Evolutionary conservation across 139 green algal species (phyloP), one percentile per base, ranked within the genome.

Genomic region (Dunaliella sp.): DNA sequence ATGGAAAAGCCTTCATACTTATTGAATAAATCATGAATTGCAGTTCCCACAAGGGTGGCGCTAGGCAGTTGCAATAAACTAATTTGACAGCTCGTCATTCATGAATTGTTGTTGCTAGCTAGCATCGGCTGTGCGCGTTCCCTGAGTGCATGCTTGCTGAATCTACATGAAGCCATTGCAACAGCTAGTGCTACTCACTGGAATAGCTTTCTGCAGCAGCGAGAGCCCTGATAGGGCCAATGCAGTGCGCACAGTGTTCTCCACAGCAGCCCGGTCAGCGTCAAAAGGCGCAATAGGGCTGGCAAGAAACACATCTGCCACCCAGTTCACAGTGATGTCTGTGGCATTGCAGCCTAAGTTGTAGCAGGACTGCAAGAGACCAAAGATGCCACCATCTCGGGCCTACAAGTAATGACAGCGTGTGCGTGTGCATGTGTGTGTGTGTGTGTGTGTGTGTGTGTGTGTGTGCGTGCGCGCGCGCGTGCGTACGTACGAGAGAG

Each of bases 161-260:
- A n/a, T n/a, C n/a, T n/a, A n/a, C n/a, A n/a, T n/a, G n/a, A n/a
- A n/a, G n/a, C n/a, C n/a, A n/a, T n/a, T 38, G 24, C 83, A 75
- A 32, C 78, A 36, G 12, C 1, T 65, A 16, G 48, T 7, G 28
- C 57, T 21, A 37, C 89, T 87, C 84, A 92, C 89, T 36, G 86
- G 79, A 32, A 92, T 73, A 2, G 90, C 83, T 57, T 85, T 88
- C 81, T 91, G 86, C 77, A 94, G 82, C 34, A 94, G 89, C 57
- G 81, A 80, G 3, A 91, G 84, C 0, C 82, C 78, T 26, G 90
- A 7, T 35, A 93, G 77, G 25, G 86, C 83, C 34, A 94, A 58
- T 1, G 74, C 85, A 0, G 86, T 85, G 24, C 88, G 88, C 0
- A 90, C 84, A 72, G 77, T 87, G 38, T 86, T 89, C 38, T 92